Conservation (phyloP, 140 eudicot species). For the Senecio squalidus region DNA sequence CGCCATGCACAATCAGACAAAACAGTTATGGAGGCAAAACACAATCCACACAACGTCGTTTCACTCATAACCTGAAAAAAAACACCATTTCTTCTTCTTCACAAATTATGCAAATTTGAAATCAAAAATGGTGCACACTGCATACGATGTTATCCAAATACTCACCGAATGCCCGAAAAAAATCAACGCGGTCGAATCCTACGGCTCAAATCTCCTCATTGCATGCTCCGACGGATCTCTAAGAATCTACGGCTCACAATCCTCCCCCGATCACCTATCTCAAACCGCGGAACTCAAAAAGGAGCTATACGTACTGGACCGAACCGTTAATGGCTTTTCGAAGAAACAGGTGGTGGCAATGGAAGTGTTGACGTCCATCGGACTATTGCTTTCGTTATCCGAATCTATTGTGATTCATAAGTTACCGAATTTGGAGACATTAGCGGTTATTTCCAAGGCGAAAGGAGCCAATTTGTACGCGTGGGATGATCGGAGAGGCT, state of each 20-base stretch:
- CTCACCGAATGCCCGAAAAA: constrained; percentile 47
- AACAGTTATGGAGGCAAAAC: too few relatives aligned
- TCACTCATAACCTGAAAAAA: too few relatives aligned
- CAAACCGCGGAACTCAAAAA: constrained; percentile 43
- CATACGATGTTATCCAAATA: constrained; percentile 66
- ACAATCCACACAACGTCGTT: too few relatives aligned
- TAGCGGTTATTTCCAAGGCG: constrained; percentile 81
- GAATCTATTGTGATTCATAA: constrained; percentile 74
- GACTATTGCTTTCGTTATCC: constrained; percentile 70
- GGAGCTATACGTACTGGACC: constrained; percentile 60
- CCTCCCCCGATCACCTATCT: constrained; percentile 43
- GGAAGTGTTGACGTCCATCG: constrained; percentile 63
- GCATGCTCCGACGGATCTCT: constrained; percentile 84
- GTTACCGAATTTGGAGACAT: constrained; percentile 70
- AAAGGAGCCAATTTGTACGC: constrained; percentile 80
- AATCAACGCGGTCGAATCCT: constrained; percentile 75
- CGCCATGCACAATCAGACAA: too few relatives aligned
- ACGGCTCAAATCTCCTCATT: constrained; percentile 54
- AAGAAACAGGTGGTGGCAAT: constrained; percentile 65
- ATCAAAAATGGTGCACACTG: constrained; percentile 79
- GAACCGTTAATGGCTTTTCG: constrained; percentile 63
- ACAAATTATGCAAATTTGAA: too few relatives aligned
- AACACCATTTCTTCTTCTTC: too few relatives aligned
- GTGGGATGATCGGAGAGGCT: constrained; percentile 87
- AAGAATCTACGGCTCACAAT: constrained; percentile 64